Conservation (phyloP, 2,329 filamentous ascomycete species). For the Aspergillus japonicus region DNA sequence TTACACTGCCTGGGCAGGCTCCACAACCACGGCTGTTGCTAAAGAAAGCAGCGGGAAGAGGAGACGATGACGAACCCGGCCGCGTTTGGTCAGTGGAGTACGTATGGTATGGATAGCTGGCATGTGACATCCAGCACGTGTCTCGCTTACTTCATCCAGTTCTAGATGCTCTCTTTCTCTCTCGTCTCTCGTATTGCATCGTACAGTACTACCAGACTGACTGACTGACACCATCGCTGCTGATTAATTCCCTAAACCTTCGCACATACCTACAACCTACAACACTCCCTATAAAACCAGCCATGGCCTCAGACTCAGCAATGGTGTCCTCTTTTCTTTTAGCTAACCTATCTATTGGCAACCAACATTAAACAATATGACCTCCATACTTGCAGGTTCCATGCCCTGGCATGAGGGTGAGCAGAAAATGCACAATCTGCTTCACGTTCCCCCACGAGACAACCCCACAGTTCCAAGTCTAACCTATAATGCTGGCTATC, state of each 20-base stretch:
- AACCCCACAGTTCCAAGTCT: slow-evolving; percentile 70
- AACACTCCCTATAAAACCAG: neutral
- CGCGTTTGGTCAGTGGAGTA: neutral
- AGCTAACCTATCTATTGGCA: neutral
- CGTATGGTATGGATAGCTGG: no score
- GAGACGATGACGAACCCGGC: slow-evolving; percentile 1
- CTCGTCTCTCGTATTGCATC: neutral
- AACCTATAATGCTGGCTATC: slow-evolving; percentile 58
- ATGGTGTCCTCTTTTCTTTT: neutral
- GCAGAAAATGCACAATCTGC: slow-evolving; percentile 60
- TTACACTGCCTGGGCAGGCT: slow-evolving; percentile 1
- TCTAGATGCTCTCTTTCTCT: neutral
- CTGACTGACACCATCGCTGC: neutral
- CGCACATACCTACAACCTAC: neutral
- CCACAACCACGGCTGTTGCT: slow-evolving; percentile 22
- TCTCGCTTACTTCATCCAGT: neutral
- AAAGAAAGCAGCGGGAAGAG: slow-evolving; percentile 19
- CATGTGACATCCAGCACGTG: neutral
- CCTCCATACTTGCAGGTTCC: slow-evolving; percentile 22
- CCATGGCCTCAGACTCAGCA: neutral
- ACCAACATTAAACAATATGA: slow-evolving; percentile 15
- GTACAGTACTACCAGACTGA: neutral
- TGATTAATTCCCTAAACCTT: neutral
- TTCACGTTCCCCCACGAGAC: slow-evolving; percentile 56
- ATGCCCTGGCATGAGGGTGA: slow-evolving; percentile 65